phyloP scores from a whole-genome alignment of 2,329 filamentous ascomycete genomes.

The Hypoxylon sp. region DNA sequence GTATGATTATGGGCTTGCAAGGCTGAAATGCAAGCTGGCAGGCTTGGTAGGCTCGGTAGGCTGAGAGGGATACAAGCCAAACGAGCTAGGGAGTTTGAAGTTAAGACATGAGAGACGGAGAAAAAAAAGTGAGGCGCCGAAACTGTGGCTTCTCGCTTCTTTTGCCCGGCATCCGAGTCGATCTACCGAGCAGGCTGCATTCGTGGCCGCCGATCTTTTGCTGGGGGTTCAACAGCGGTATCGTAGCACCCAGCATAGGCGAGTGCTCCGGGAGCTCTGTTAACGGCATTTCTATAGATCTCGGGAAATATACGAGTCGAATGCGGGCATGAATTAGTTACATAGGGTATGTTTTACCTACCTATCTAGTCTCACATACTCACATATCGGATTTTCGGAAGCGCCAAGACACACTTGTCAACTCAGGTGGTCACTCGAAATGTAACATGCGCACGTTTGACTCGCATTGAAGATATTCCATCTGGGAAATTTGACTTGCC shows the following conservation, averaged over 20 bases:
- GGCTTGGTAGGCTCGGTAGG: not conserved
- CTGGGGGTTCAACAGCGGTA: conserved; percentile 9
- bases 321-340: conserved; percentile 7
- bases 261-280: conserved; percentile 19
- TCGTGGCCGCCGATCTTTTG: conserved; percentile 32
- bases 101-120: not conserved
- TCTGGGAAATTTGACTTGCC: conserved; percentile 29
- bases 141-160: conserved; percentile 16
- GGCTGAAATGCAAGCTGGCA: conserved; percentile 14
- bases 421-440: conserved; percentile 21
- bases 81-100: conserved; percentile 5
- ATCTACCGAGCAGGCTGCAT: conserved; percentile 40
- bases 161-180: conserved; percentile 35
- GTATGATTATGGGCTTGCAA: conserved; percentile 19
- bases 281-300: conserved; percentile 16
- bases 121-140: conserved; percentile 31
- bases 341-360: not conserved
- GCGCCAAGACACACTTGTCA: conserved; percentile 35
- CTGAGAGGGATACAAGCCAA: conserved; percentile 17
- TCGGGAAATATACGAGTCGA: conserved; percentile 30
- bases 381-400: conserved; percentile 25
- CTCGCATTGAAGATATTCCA: conserved; percentile 38
- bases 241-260: not conserved
- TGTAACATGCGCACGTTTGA: conserved; percentile 43
- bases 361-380: conserved; percentile 16